Base-by-base conservation (phyloP, 805 yeast species). In the Metschnikowia drakensbergensis region DNA sequence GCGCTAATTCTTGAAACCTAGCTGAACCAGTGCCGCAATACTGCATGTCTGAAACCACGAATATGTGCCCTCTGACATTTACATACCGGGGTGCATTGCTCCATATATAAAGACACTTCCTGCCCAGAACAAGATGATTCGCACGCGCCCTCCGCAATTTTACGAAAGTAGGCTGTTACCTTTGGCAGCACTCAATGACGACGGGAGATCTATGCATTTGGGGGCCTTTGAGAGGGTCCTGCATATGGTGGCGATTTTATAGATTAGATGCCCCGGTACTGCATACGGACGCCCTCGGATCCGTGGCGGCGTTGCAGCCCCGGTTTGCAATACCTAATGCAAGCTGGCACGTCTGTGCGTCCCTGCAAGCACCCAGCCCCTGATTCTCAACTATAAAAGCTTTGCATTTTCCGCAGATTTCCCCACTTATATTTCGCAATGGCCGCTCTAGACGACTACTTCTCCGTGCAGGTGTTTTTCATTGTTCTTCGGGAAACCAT, bases 391-490 rank as follows among this genome's bases (percentile, higher is more conserved):
- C 11, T 41, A 41, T 41, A 30, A 42, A 42, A 33, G 36, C 22
- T 11, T 10, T 4, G 27, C 25, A 10, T 13, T 34, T 28, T 30
- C 30, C 39, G 9, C 39, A 36, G 25, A n/a, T 11, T 23, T 26
- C 30, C 39, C 10, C 9, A 2, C 30, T 25, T 6, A 27, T 5
- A 27, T 28, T 28, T 8, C 5, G 7, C 1, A 27, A 54, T 56
- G 60, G 36, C 49, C 4, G 46, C 50, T 27, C 43, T 55, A 27
- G 53, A 55, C 17, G 52, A 53, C 26, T 51, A 47, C 37, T 57
- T 57, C 43, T 55, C 59, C 9, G 56, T 54, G 32, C 60, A 57
- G 47, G 54, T 55, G 37, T 57, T 57, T 37, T 55, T 57, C 47
- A 57, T 57, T 17, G 56, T 57, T 7, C 50, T 57, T 4, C 50